Conservation (phyloP, 371 early-diverging fungal genomes). For the Lichtheimia corymbifera region DNA sequence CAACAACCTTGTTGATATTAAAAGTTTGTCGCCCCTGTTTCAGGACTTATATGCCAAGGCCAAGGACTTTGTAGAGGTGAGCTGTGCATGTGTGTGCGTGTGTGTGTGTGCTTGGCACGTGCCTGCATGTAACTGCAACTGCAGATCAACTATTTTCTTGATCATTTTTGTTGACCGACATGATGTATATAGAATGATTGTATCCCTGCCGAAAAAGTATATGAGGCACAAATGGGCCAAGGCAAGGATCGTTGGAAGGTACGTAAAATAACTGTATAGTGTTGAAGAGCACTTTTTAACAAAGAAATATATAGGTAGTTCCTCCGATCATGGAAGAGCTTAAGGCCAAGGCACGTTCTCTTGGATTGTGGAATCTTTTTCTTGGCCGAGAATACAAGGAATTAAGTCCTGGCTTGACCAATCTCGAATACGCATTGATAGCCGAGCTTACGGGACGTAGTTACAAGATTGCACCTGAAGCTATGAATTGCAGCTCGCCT, state of each 20-base stretch:
- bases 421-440: constrained; percentile 91
- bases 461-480: constrained; percentile 75
- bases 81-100: not conserved
- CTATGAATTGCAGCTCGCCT: constrained; percentile 90
- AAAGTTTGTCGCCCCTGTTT: constrained; percentile 63
- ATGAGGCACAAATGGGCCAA: constrained; percentile 69
- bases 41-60: constrained; percentile 68
- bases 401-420: constrained; percentile 88
- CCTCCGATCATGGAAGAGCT: constrained; percentile 87
- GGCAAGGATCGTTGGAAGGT: constrained; percentile 79
- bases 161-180: not conserved
- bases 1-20: constrained; percentile 39
- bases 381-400: constrained; percentile 69
- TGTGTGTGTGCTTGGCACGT: not conserved
- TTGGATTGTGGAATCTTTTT: constrained; percentile 98
- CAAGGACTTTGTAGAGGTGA: constrained; percentile 75
- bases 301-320: constrained; percentile 11
- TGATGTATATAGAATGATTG: constrained; percentile 77
- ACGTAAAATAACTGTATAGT: not conserved
- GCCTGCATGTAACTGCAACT: not conserved
- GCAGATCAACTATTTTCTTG: not conserved
- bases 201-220: constrained; percentile 87
- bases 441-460: constrained; percentile 88
- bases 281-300: too few relatives aligned
- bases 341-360: constrained; percentile 81